Percentiles rank a stretch among this genome's conserved stretches.
phyloP scores from a whole-genome alignment of 2,329 filamentous ascomycete species.

The Pseudocercospora pini-densiflorae region DNA sequence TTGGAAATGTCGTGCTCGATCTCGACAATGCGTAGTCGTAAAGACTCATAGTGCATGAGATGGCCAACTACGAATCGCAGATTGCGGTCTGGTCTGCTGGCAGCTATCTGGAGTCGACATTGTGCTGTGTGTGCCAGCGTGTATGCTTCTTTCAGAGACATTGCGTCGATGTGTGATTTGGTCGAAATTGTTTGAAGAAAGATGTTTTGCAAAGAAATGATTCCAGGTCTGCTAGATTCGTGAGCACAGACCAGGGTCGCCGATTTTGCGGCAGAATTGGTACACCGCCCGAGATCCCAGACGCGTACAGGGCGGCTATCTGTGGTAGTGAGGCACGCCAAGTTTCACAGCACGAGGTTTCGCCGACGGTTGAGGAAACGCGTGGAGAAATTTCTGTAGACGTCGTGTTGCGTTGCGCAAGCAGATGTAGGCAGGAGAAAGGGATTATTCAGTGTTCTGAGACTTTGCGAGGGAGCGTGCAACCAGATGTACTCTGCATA shows the following conservation, averaged over 20 bases:
- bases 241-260: background rate
- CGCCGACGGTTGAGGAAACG: background rate
- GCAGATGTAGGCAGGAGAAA: background rate
- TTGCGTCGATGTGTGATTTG: conserved; percentile 19
- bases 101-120: conserved; percentile 41
- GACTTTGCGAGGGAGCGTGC: background rate
- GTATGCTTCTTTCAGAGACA: conserved; percentile 43
- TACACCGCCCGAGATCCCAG: background rate
- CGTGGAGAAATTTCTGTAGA: conserved; percentile 2
- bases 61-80: conserved; percentile 43
- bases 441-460: background rate
- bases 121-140: conserved; percentile 41
- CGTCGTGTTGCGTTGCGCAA: background rate
- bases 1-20: conserved; percentile 41
- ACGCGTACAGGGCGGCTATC: background rate
- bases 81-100: conserved; percentile 39
- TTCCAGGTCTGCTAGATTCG: background rate
- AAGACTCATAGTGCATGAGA: conserved; percentile 41
- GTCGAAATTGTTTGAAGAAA: background rate
- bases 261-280: background rate
- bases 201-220: conserved; percentile 19
- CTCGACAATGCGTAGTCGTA: conserved; percentile 42
- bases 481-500: background rate
- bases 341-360: background rate
- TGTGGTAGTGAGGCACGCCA: background rate